These are phyloP conservation scores for Aureobasidium melanogenum DNA, from an alignment of 2,329 filamentous ascomycete species.

Conservation along the genomic window DNA sequence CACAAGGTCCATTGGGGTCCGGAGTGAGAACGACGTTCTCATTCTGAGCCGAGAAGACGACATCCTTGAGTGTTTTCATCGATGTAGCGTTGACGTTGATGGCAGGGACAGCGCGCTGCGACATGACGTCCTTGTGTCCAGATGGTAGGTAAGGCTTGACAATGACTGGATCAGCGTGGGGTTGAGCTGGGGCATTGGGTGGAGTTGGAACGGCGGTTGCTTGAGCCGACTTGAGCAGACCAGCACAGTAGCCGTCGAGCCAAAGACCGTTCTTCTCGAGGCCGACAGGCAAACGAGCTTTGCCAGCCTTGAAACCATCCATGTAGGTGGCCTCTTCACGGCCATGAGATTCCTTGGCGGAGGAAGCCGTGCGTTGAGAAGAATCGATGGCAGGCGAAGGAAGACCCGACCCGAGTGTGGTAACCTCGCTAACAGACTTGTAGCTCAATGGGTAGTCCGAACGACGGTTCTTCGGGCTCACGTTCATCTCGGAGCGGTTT, in stretches of 20 bases:
- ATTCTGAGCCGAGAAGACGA: constrained; percentile 23
- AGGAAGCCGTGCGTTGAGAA: background rate
- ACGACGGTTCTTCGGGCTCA: constrained; percentile 14
- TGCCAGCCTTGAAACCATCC: constrained; percentile 25
- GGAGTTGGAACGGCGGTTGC: background rate
- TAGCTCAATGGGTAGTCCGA: background rate
- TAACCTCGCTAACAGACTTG: constrained; percentile 8
- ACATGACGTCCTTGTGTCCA: background rate
- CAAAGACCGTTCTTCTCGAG: constrained; percentile 21
- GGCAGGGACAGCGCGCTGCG: constrained; percentile 1
- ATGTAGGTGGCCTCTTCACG: constrained; percentile 18
- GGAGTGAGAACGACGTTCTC: constrained; percentile 26
- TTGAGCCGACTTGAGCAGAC: constrained; percentile 21
- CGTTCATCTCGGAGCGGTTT: constrained; percentile 12
- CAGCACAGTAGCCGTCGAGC: constrained; percentile 27
- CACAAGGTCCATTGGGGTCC: constrained; percentile 20
- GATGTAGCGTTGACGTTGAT: constrained; percentile 19
- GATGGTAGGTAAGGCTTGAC: background rate
- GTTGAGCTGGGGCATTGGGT: background rate
- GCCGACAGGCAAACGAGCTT: constrained; percentile 21
- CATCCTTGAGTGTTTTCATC: constrained; percentile 25
- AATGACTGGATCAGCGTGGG: background rate
- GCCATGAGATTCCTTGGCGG: background rate
- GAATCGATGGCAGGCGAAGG: background rate
- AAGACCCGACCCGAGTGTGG: background rate